phyloP scores from a whole-genome alignment of 805 yeast species.

The Brettanomyces naardenensis region DNA sequence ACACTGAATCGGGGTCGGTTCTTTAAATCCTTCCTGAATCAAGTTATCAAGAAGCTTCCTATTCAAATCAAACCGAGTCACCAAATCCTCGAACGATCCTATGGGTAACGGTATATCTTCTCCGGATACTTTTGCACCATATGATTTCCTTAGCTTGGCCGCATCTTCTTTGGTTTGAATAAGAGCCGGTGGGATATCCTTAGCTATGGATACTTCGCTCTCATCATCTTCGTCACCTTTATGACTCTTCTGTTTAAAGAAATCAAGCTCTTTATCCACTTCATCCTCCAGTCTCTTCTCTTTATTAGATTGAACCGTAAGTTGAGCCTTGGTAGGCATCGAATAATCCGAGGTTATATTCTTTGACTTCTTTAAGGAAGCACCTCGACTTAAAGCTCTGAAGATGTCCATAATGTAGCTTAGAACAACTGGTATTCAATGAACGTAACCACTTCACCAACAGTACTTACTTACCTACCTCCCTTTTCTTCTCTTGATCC shows the following conservation, averaged over 20 bases:
- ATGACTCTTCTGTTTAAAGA: conserved; percentile 38
- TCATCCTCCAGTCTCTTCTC: conserved; percentile 36
- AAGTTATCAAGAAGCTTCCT: conserved; percentile 52
- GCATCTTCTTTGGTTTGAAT: conserved; percentile 57
- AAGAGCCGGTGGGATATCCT: conserved; percentile 13
- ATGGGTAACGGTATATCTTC: conserved; percentile 86
- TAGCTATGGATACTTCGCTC: not conserved
- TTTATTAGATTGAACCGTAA: conserved; percentile 22
- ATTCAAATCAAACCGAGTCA: conserved; percentile 59
- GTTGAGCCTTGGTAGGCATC: conserved; percentile 19
- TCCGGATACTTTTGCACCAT: conserved; percentile 70
- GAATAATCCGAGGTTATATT: conserved; percentile 35
- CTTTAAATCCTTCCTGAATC: conserved; percentile 60
- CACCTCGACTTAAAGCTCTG: conserved; percentile 78
- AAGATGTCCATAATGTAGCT: conserved; percentile 93
- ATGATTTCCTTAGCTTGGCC: conserved; percentile 43
- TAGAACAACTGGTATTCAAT: too few relatives aligned
- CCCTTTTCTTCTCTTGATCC: too few relatives aligned
- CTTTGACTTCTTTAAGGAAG: conserved; percentile 58
- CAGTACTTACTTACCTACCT: too few relatives aligned
- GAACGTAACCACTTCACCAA: too few relatives aligned
- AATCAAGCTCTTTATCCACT: conserved; percentile 71
- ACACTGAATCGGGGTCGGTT: conserved; percentile 90
- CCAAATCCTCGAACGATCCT: conserved; percentile 79
- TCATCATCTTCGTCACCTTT: conserved; percentile 22